These are phyloP conservation scores for Trichoderma citrinoviride DNA, from an alignment of 2,329 filamentous ascomycete genomes.

Conservation along the genomic window DNA sequence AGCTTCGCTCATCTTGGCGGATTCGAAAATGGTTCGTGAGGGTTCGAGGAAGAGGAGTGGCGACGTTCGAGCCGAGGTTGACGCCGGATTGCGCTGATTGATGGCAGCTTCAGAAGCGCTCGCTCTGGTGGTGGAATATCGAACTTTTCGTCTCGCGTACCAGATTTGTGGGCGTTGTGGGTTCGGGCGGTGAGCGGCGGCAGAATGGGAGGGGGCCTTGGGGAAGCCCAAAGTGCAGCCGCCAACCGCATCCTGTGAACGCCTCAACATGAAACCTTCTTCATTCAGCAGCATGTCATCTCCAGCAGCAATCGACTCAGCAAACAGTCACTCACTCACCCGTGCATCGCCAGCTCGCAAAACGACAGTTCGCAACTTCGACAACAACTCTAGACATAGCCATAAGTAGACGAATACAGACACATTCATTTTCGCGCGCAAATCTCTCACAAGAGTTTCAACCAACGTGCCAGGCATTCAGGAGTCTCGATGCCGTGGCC, in stretches of 20 bases:
- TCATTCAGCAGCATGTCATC: neutral
- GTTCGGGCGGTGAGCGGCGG: slow-evolving; percentile 39
- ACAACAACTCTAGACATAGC: slow-evolving; percentile 7
- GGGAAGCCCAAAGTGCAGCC: slow-evolving; percentile 18
- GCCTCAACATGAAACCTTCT: neutral
- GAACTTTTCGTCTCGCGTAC: slow-evolving; percentile 44
- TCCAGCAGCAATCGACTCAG: neutral
- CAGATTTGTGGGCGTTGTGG: slow-evolving; percentile 47
- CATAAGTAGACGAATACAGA: slow-evolving; percentile 17
- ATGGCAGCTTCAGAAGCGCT: slow-evolving; percentile 20
- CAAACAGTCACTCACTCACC: neutral
- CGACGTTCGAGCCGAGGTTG: slow-evolving; percentile 27
- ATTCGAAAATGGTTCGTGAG: neutral
- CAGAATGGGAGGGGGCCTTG: slow-evolving; percentile 32
- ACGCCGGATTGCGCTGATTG: slow-evolving; percentile 28
- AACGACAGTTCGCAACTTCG: neutral
- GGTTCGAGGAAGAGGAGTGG: neutral
- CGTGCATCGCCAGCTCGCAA: neutral
- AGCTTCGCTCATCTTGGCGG: slow-evolving; percentile 55
- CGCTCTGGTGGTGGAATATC: slow-evolving; percentile 40
- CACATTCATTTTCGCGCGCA: neutral
- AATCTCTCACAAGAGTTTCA: neutral
- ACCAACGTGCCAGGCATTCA: neutral
- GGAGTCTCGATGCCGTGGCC: neutral
- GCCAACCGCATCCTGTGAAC: neutral